phyloP scores from a whole-genome alignment of 2,329 filamentous ascomycete genomes.

The Aureobasidium lini region DNA sequence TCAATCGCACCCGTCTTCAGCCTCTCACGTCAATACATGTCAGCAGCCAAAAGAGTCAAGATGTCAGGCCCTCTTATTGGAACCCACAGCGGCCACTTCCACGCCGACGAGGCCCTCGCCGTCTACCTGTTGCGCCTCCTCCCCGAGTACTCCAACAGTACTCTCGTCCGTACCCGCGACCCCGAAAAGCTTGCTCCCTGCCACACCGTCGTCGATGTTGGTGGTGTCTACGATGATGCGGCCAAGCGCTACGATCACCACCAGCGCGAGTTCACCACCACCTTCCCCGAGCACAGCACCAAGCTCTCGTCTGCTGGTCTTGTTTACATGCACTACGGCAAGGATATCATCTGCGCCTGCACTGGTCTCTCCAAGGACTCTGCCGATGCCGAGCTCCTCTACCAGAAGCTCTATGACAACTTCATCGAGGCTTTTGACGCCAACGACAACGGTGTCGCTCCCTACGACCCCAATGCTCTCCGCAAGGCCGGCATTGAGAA shows the following conservation, averaged over 20 bases:
- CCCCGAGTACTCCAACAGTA: slow-evolving; percentile 65
- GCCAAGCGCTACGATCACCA: slow-evolving; percentile 89
- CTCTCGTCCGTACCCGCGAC: slow-evolving; percentile 82
- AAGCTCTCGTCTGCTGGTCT: slow-evolving; percentile 92
- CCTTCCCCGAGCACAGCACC: slow-evolving; percentile 74
- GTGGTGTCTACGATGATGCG: slow-evolving; percentile 77
- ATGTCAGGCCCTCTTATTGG: slow-evolving; percentile 65
- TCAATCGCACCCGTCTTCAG: not conserved
- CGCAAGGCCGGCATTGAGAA: slow-evolving; percentile 66
- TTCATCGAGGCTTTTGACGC: slow-evolving; percentile 96
- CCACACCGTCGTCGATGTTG: slow-evolving; percentile 97
- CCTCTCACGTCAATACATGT: slow-evolving; percentile 6
- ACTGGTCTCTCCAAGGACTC: slow-evolving; percentile 54
- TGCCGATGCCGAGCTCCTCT: slow-evolving; percentile 65
- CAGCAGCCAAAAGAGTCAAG: slow-evolving; percentile 71
- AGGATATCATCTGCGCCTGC: slow-evolving; percentile 65
- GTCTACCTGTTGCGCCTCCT: slow-evolving; percentile 92
- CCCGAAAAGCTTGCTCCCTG: slow-evolving; percentile 68
- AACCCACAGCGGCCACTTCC: slow-evolving; percentile 97
- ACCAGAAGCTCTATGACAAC: slow-evolving; percentile 81
- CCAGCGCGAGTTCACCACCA: slow-evolving; percentile 81
- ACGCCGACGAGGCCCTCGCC: slow-evolving; percentile 94
- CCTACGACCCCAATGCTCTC: slow-evolving; percentile 66
- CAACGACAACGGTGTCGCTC: slow-evolving; percentile 90
- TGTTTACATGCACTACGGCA: slow-evolving; percentile 93